Base-by-base conservation (phyloP, 306 rosid species). In the Cotoneaster glaucophyllus region DNA sequence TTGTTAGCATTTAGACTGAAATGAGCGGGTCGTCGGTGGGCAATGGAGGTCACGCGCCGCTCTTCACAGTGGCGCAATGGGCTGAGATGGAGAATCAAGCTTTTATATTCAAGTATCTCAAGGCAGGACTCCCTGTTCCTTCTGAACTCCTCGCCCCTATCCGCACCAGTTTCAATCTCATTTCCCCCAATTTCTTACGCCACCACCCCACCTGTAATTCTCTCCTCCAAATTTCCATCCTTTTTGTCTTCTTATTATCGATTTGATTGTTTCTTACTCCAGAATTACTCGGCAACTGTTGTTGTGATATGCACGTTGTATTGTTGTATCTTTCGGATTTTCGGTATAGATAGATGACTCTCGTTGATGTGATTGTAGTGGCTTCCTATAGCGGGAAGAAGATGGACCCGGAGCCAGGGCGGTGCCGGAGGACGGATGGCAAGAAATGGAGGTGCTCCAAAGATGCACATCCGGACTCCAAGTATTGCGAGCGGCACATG, bases 401-500 rank as follows among this genome's bases (percentile, higher is more conserved):
- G 80, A 84, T 88, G 63, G 96, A 90, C 78, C 93, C 96, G 1
- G 96, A 90, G 77, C 96, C 96, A 3, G 96, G 96, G 61, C 74
- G 96, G 84, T 90, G 96, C 74, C 62, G 93, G 83, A 90, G 96
- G 73, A 88, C 96, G 1, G 96, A 90, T 82, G 96, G 96, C 19
- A 90, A 90, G 78, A 90, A 90, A 73, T 90, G 96, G 96, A 79
- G 96, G 85, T 90, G 96, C 48, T 76, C 93, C 17, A 90, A 82
- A 71, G 93, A 90, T 44, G 96, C 93, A 25, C 85, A 90, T 67
- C 91, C 89, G 58, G 96, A 86, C 70, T 90, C 96, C 41, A 90
- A 88, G 78, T 90, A 90, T 81, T 90, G 96, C 48, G 96, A 90
- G 82, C 93, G 96, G 72, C 96, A 90, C 73, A 90, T 88, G 96